These are phyloP conservation scores for Phytophthora pisi DNA, from an alignment of 352 stramenopile genomes.

Conservation along the genomic window DNA sequence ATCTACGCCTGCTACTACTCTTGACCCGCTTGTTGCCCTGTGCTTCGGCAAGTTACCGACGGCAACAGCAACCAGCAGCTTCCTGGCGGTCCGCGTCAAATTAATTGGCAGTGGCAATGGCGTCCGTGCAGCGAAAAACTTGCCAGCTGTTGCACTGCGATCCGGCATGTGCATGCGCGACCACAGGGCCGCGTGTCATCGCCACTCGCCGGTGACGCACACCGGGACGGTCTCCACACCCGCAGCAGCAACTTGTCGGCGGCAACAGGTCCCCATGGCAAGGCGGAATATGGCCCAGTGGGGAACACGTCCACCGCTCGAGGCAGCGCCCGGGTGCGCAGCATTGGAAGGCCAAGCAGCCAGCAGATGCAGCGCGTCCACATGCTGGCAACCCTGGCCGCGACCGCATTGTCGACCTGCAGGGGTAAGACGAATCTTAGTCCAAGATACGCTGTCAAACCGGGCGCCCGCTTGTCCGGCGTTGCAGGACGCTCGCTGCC, in stretches of 20 bases:
- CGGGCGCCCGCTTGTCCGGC: not conserved
- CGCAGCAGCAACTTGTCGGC: no score
- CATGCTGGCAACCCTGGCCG: not conserved
- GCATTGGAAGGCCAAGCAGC: not conserved
- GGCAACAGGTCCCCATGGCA: not conserved
- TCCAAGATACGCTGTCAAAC: not conserved
- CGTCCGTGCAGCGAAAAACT: not conserved
- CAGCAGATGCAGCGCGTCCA: not conserved
- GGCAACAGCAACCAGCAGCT: no score
- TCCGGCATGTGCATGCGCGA: conserved; percentile 1
- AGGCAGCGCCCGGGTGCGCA: not conserved
- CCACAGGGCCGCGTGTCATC: conserved; percentile 3
- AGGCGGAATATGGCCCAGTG: not conserved
- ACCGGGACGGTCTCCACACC: not conserved
- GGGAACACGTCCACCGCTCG: no score
- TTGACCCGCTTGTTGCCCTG: no score
- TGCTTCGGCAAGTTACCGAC: no score
- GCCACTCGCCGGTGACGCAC: conserved; percentile 1
- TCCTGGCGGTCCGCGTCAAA: not conserved
- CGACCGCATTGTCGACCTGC: not conserved
- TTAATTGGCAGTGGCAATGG: not conserved
- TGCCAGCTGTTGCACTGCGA: not conserved
- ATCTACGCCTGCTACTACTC: no score
- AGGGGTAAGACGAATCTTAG: not conserved
- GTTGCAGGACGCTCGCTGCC: not conserved